Conservation (phyloP, 75 land plant genomes). For the Selaginella tamariscina region DNA sequence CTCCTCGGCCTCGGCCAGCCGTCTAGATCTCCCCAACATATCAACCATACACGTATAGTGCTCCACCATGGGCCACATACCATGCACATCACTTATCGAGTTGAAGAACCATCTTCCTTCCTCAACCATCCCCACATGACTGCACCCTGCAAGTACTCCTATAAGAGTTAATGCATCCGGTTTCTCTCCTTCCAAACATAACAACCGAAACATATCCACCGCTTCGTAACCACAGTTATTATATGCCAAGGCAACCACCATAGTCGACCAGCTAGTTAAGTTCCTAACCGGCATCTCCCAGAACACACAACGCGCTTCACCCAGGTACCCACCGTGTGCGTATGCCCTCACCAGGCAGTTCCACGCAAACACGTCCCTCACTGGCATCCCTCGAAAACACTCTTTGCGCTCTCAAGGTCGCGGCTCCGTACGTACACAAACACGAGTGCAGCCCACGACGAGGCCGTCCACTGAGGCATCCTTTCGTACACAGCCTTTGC, state of each 20-base stretch:
- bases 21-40: conserved; percentile 10
- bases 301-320: conserved; percentile 37
- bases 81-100: neutral
- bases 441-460: neutral
- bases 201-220: neutral
- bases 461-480: neutral
- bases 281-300: conserved; percentile 39
- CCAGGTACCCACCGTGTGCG: conserved; percentile 46
- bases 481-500: neutral
- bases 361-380: conserved; percentile 21
- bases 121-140: conserved; percentile 10
- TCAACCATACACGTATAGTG: conserved; percentile 17
- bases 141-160: conserved; percentile 14
- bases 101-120: conserved; percentile 13
- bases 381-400: neutral
- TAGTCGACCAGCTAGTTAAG: neutral
- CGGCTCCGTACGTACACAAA: neutral
- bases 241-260: neutral
- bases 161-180: conserved; percentile 10
- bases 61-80: conserved; percentile 8
- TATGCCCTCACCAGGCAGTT: conserved; percentile 41
- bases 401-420: neutral
- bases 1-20: conserved; percentile 14
- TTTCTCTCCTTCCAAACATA: neutral
- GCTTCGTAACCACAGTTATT: neutral